phyloP scores from a whole-genome alignment of 345 rosid species.

The Lumnitzera littorea region DNA sequence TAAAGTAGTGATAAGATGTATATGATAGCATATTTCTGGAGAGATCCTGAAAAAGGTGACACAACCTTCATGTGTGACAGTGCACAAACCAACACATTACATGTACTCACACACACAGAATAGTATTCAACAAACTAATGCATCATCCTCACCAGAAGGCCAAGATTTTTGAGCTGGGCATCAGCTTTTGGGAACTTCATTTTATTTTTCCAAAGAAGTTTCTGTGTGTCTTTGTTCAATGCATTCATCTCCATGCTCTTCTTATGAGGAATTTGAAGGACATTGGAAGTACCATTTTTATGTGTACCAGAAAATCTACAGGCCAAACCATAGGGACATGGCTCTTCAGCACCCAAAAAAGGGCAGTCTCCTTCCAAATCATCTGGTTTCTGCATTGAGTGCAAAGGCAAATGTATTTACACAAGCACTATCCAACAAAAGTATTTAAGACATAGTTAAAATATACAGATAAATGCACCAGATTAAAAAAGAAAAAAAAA shows the following conservation, averaged over 20 bases:
- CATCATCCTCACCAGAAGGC: constrained; percentile 49
- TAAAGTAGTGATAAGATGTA: too few relatives aligned
- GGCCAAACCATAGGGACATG: constrained; percentile 70
- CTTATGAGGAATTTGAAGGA: constrained; percentile 13
- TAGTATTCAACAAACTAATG: too few relatives aligned
- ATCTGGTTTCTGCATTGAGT: constrained; percentile 60
- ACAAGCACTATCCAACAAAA: not conserved
- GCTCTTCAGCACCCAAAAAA: constrained; percentile 37
- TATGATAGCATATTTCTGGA: too few relatives aligned
- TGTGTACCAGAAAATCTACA: constrained; percentile 78
- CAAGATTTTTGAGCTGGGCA: constrained; percentile 55
- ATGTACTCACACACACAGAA: not conserved
- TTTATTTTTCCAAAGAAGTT: constrained; percentile 84
- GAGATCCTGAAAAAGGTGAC: too few relatives aligned
- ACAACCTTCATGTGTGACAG: too few relatives aligned
- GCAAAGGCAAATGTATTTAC: constrained; percentile 3
- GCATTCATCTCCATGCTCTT: constrained; percentile 51
- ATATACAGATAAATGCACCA: not conserved
- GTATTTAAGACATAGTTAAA: too few relatives aligned
- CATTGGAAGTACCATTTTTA: constrained; percentile 20
- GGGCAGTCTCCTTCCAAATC: constrained; percentile 94
- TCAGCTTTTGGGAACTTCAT: constrained; percentile 72
- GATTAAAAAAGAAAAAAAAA: not conserved
- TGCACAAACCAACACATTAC: not conserved
- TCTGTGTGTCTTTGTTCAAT: constrained; percentile 71